Evolutionary conservation across 2,329 filamentous ascomycete species (phyloP).

Genomic region (Malbranchea zuffiana): DNA sequence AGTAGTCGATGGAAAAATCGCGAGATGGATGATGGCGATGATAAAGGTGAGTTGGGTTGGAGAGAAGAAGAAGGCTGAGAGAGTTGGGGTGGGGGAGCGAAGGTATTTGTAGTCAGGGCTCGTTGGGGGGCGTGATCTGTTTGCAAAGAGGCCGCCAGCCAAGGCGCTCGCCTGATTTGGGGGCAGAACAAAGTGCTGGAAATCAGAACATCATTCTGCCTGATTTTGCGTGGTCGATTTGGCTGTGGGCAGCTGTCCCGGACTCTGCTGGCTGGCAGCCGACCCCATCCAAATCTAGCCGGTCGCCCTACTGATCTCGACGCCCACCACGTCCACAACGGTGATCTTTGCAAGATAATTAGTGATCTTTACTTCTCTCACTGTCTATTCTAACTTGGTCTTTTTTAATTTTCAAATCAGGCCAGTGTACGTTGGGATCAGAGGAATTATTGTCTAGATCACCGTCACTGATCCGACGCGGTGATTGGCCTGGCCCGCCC

Average conservation of each 20-base stretch:
- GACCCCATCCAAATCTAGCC: conserved; percentile 3
- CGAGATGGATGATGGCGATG: conserved; percentile 15
- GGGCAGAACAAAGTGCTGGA: conserved; percentile 23
- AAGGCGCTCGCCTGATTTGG: conserved; percentile 16
- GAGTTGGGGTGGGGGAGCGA: conserved; percentile 14
- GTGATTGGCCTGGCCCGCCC: conserved; percentile 11
- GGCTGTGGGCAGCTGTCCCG: conserved; percentile 14
- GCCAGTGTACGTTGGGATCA: conserved; percentile 9
- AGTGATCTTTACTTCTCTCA: conserved; percentile 2
- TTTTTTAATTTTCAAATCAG: not conserved
- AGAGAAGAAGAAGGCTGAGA: conserved; percentile 25
- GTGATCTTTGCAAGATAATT: conserved; percentile 3
- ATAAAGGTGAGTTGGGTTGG: conserved; percentile 7
- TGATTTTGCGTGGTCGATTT: conserved; percentile 23
- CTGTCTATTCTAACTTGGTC: not conserved
- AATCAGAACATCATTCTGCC: conserved; percentile 25
- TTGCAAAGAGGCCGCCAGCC: conserved; percentile 8
- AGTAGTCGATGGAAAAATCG: conserved; percentile 21
- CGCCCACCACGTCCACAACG: conserved; percentile 5
- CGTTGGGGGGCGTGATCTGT: conserved; percentile 15
- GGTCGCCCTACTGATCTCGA: conserved; percentile 8
- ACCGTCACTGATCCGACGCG: conserved; percentile 22
- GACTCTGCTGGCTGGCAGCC: conserved; percentile 4
- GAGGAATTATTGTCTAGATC: not conserved
- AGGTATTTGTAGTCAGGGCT: conserved; percentile 18